phyloP scores from a whole-genome alignment of 2,329 filamentous ascomycete species.

The Colletotrichum higginsianum region DNA sequence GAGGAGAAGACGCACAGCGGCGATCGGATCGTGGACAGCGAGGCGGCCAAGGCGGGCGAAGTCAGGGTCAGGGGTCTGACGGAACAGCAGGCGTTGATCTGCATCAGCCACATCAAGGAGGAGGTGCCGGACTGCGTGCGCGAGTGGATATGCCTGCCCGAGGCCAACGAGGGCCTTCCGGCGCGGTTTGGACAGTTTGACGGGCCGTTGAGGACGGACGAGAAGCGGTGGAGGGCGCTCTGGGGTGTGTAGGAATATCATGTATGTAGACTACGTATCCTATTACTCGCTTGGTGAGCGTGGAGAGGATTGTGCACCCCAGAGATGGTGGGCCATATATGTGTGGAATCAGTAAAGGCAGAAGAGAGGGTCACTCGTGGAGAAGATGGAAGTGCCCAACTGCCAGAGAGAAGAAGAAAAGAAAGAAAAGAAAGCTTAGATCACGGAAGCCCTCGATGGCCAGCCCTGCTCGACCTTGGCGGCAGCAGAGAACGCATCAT shows the following conservation, averaged over 20 bases:
- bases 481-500: constrained; percentile 14
- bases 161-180: constrained; percentile 73
- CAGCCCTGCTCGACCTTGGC: constrained; percentile 1
- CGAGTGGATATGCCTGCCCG: constrained; percentile 89
- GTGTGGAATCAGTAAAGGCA: not conserved
- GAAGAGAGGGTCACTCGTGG: not conserved
- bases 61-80: constrained; percentile 74
- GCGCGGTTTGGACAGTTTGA: constrained; percentile 77
- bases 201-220: constrained; percentile 71
- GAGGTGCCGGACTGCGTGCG: constrained; percentile 89
- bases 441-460: not conserved
- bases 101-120: constrained; percentile 91
- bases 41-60: constrained; percentile 58
- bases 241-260: constrained; percentile 62
- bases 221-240: constrained; percentile 74
- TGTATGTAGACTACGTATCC: too few species aligned
- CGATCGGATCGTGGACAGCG: constrained; percentile 62
- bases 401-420: constrained; percentile 3
- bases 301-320: constrained; percentile 4
- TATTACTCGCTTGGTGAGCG: not conserved
- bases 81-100: constrained; percentile 84
- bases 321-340: not conserved
- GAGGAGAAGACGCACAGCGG: constrained; percentile 63
- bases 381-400: not conserved
- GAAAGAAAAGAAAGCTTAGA: constrained; percentile 1